Percentiles rank a stretch among this genome's conserved stretches.
Evolutionary conservation across 2,329 filamentous ascomycete genomes (phyloP).

Genomic region (Botryotinia narcissicola): DNA sequence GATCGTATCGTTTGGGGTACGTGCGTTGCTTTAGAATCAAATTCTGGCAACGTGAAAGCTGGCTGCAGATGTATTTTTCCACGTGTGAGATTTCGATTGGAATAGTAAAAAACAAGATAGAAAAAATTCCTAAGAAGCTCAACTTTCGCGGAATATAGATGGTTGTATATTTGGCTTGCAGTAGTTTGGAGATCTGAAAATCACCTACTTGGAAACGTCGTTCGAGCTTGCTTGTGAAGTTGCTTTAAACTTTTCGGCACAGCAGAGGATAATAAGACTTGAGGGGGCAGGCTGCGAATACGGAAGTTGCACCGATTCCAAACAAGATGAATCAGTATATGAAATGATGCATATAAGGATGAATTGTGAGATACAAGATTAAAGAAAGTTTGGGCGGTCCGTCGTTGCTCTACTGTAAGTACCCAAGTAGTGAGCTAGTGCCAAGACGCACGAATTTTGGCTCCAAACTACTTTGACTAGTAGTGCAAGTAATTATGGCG

Average conservation of each 20-base stretch:
- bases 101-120: neutral
- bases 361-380: neutral
- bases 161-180: neutral
- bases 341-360: neutral
- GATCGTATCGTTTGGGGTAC: neutral
- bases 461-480: conserved; percentile 8
- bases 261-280: neutral
- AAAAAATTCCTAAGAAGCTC: neutral
- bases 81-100: neutral
- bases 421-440: neutral
- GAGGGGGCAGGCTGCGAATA: neutral
- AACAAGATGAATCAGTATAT: neutral
- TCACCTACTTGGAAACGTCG: neutral
- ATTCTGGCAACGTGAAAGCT: neutral
- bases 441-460: conserved; percentile 5
- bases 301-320: neutral
- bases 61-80: neutral
- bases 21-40: neutral
- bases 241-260: neutral
- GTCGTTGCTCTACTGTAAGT: neutral
- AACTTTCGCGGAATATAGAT: neutral
- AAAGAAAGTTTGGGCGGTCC: neutral
- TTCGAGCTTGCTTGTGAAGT: neutral
- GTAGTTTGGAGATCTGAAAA: neutral
- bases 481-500: neutral